phyloP scores from a whole-genome alignment of 192 early-diverging fungal genomes.

The Umbelopsis sp. region DNA sequence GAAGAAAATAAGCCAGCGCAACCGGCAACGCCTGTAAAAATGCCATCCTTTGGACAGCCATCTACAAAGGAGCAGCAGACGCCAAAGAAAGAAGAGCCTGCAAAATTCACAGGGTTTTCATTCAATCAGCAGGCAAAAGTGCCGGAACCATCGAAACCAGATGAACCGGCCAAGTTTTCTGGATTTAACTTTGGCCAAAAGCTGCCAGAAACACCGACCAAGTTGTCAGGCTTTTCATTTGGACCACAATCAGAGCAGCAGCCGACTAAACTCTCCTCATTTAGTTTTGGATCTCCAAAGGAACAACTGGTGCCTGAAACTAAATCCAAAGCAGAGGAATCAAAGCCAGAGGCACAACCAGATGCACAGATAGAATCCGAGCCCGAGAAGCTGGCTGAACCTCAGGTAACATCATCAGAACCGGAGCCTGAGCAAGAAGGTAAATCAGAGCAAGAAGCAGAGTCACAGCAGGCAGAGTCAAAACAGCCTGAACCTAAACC shows the following conservation, averaged over 20 bases:
- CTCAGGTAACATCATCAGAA: not conserved
- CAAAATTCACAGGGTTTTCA: not conserved
- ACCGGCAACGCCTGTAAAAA: not conserved
- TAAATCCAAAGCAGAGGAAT: not conserved
- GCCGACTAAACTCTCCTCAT: not conserved
- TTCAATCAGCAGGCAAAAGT: not conserved
- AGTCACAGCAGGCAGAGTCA: not conserved
- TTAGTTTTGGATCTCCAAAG: not conserved
- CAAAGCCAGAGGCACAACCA: not conserved
- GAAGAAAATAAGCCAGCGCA: not conserved
- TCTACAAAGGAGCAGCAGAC: not conserved
- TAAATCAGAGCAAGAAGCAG: no score
- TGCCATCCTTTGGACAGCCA: not conserved
- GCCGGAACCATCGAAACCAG: no score
- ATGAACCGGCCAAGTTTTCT: no score
- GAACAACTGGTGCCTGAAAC: not conserved
- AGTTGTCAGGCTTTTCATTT: not conserved
- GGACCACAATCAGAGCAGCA: not conserved
- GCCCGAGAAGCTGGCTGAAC: not conserved
- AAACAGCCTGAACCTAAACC: no score
- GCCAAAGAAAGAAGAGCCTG: not conserved
- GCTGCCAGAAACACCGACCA: no score
- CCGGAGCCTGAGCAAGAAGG: not conserved
- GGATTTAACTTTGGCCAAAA: no score
- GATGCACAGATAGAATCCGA: not conserved